These are phyloP conservation scores for Xylariaceae sp. DNA, from an alignment of 2,329 filamentous ascomycete species.

Conservation along the genomic window DNA sequence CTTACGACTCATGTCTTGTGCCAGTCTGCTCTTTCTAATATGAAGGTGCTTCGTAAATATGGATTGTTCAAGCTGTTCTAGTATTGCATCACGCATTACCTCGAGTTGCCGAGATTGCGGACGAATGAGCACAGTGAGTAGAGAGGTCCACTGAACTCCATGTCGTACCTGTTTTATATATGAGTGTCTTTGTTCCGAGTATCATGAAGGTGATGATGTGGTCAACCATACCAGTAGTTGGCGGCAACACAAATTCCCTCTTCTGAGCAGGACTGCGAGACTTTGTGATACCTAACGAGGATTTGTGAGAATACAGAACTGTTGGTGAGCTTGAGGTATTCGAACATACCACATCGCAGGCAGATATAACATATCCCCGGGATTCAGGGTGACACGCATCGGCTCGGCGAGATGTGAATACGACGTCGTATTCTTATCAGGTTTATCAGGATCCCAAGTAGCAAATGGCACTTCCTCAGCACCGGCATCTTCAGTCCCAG, in stretches of 20 bases:
- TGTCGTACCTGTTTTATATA: slow-evolving; percentile 60
- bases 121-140: slow-evolving; percentile 59
- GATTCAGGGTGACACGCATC: slow-evolving; percentile 62
- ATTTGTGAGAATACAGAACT: not conserved
- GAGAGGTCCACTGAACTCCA: slow-evolving; percentile 68
- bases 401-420: slow-evolving; percentile 59
- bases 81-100: not conserved
- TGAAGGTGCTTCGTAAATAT: too few relatives aligned
- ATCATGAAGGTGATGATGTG: too few relatives aligned
- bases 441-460: slow-evolving; percentile 68
- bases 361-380: slow-evolving; percentile 78
- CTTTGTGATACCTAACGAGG: slow-evolving; percentile 64
- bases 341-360: slow-evolving; percentile 68
- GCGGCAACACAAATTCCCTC: slow-evolving; percentile 74
- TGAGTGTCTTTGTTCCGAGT: not conserved
- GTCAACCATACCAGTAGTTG: slow-evolving; percentile 66
- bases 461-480: slow-evolving; percentile 56
- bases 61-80: too few relatives aligned
- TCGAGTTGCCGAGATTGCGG: slow-evolving; percentile 22
- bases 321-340: not conserved
- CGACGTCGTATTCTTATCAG: slow-evolving; percentile 42
- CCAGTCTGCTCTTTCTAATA: too few relatives aligned
- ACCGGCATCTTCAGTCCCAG: slow-evolving; percentile 2
- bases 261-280: slow-evolving; percentile 63
- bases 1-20: slow-evolving; percentile 1